These are phyloP conservation scores for Aspergillus candidus DNA, from an alignment of 2,329 filamentous ascomycete species.

Conservation along the genomic window DNA sequence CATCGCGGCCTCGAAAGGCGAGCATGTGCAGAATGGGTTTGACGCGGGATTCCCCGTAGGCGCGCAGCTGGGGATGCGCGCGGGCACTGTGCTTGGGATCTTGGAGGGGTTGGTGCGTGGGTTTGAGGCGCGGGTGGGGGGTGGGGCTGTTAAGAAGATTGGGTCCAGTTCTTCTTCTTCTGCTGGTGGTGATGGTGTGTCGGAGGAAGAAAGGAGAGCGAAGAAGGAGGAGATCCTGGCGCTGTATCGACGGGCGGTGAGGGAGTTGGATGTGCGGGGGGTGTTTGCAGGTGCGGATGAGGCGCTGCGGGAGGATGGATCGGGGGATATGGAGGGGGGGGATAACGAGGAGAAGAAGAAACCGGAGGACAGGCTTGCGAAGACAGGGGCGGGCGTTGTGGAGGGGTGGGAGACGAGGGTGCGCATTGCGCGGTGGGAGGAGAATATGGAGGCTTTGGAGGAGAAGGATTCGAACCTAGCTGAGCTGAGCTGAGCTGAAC, in stretches of 20 bases:
- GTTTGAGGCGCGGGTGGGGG: constrained; percentile 22
- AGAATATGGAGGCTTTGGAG: constrained; percentile 34
- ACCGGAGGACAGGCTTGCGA: constrained; percentile 23
- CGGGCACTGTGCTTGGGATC: constrained; percentile 69
- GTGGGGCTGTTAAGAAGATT: constrained; percentile 21
- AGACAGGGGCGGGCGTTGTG: constrained; percentile 26
- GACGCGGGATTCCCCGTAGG: constrained; percentile 86
- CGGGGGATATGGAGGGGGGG: constrained; percentile 4
- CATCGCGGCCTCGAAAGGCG: constrained; percentile 66
- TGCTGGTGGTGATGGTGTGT: constrained; percentile 4
- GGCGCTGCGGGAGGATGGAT: background rate
- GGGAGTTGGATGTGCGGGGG: constrained; percentile 55
- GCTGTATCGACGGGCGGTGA: constrained; percentile 43
- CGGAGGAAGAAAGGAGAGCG: constrained; percentile 28
- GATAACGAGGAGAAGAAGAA: constrained; percentile 17
- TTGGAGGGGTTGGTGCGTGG: constrained; percentile 61
- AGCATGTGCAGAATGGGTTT: constrained; percentile 77
- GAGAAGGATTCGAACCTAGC: constrained; percentile 21
- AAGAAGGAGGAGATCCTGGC: constrained; percentile 29
- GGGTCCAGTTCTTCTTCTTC: background rate
- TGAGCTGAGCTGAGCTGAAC: constrained; percentile 20
- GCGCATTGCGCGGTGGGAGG: constrained; percentile 32
- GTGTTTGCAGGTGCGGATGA: constrained; percentile 50
- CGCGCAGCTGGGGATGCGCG: constrained; percentile 67
- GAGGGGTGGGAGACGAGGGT: constrained; percentile 28